A percentile compares a stretch with the other conserved stretches of the same genome.
Evolutionary conservation across 1,139 yeast species (phyloP).

Genomic region (Yamadazyma triangularis): DNA sequence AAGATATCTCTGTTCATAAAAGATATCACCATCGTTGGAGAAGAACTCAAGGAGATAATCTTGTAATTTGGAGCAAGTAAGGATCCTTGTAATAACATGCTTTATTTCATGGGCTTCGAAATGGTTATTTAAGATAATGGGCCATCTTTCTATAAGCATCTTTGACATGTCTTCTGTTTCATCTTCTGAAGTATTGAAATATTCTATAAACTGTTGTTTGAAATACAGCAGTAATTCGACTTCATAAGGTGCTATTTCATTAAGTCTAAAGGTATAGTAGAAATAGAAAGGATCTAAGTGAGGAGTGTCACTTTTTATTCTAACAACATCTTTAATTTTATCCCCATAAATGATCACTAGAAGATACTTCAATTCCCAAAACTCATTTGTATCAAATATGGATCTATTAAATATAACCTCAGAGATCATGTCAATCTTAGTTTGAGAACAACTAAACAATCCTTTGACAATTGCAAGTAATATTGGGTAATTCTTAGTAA

Average conservation of each 20-base stretch:
- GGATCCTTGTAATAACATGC: slow-evolving; percentile 10
- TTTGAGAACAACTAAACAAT: slow-evolving; percentile 19
- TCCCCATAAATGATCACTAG: slow-evolving; percentile 7
- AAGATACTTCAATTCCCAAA: slow-evolving; percentile 10
- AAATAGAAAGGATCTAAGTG: slow-evolving; percentile 2
- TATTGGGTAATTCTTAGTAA: too few relatives aligned
- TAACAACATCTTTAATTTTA: background rate
- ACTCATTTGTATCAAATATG: background rate
- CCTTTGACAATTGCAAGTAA: slow-evolving; percentile 40
- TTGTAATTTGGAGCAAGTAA: slow-evolving; percentile 5
- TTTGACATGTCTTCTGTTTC: background rate
- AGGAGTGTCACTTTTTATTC: background rate
- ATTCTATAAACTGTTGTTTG: too few relatives aligned
- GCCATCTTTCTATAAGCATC: slow-evolving; percentile 50
- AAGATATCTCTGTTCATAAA: slow-evolving; percentile 44
- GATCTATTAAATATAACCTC: slow-evolving; percentile 4
- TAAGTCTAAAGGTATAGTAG: slow-evolving; percentile 4
- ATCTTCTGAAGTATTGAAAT: too few relatives aligned
- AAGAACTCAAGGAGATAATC: slow-evolving; percentile 14
- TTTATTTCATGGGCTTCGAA: slow-evolving; percentile 19
- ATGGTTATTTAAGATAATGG: slow-evolving; percentile 38
- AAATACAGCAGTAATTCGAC: too few relatives aligned
- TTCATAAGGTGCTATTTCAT: too few relatives aligned
- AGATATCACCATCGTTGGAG: slow-evolving; percentile 10
- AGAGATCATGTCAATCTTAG: slow-evolving; percentile 16